phyloP scores from a whole-genome alignment of 768 basidiomycete species.

The Suillus tomentosus region DNA sequence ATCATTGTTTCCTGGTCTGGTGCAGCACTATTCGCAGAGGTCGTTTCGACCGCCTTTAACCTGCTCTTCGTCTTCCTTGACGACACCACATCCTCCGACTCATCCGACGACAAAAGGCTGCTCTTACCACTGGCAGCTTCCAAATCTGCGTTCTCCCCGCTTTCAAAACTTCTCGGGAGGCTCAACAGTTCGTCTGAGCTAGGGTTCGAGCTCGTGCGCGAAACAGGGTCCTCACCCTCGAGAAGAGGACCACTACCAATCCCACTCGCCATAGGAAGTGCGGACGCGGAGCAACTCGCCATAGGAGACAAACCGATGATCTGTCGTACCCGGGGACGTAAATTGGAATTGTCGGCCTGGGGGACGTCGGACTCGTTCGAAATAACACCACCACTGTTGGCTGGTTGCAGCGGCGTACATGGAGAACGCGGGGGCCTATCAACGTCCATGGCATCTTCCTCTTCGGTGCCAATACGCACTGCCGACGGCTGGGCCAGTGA shows the following conservation, averaged over 20 bases:
- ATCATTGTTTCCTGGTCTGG: not conserved
- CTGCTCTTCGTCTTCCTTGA: conserved; percentile 2
- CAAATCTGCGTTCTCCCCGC: conserved; percentile 16
- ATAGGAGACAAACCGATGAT: conserved; percentile 19
- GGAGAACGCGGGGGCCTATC: conserved; percentile 24
- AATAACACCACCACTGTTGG: not conserved
- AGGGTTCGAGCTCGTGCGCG: conserved; percentile 17
- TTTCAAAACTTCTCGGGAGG: conserved; percentile 19
- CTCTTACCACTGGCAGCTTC: conserved; percentile 17
- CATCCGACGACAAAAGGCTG: conserved; percentile 11
- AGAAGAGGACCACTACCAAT: conserved; percentile 2
- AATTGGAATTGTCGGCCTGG: not conserved
- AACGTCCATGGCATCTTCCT: conserved; percentile 27
- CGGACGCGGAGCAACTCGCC: conserved; percentile 25
- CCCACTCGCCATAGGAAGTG: conserved; percentile 10
- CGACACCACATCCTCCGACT: conserved; percentile 7
- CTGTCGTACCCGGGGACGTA: conserved; percentile 6
- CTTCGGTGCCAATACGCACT: conserved; percentile 13
- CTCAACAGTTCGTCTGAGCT: conserved; percentile 20
- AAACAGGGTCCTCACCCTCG: conserved; percentile 15
- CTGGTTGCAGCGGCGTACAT: conserved; percentile 23
- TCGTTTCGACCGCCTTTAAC: conserved; percentile 1
- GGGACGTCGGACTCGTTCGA: not conserved
- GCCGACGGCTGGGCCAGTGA: conserved; percentile 15
- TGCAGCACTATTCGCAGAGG: conserved; percentile 9